Conservation (phyloP, 208 protist species). For the Trypanosoma lewisi region DNA sequence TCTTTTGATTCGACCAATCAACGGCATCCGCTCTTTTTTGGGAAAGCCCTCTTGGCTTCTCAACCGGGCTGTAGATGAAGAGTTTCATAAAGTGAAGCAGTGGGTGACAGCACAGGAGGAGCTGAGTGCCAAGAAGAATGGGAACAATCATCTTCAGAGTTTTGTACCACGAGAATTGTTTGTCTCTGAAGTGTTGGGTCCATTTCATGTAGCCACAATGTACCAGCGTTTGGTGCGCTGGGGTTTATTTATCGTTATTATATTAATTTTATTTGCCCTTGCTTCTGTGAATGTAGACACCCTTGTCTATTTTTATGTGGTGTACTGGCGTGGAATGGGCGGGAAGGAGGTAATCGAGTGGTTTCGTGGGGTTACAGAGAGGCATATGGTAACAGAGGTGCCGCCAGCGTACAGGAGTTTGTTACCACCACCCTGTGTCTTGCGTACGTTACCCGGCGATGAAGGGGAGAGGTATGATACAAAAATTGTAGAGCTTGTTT, state of each 20-base stretch:
- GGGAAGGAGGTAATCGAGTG: conserved; percentile 50
- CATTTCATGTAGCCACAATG: conserved; percentile 75
- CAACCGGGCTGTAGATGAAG: conserved; percentile 64
- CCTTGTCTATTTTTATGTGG: conserved; percentile 59
- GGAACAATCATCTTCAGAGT: conserved; percentile 15
- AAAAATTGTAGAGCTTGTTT: conserved; percentile 69
- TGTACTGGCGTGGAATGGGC: conserved; percentile 40
- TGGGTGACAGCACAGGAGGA: conserved; percentile 54
- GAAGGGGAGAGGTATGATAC: conserved; percentile 42
- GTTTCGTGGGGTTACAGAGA: conserved; percentile 57
- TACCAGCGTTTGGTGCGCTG: conserved; percentile 77
- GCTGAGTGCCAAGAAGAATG: neutral
- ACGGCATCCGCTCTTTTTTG: conserved; percentile 40
- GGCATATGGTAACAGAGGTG: conserved; percentile 64
- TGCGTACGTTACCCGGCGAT: conserved; percentile 15
- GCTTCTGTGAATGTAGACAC: conserved; percentile 56
- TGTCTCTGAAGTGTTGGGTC: conserved; percentile 64
- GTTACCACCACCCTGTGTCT: conserved; percentile 67
- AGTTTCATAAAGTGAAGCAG: conserved; percentile 48
- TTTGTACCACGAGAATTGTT: conserved; percentile 78
- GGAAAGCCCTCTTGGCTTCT: conserved; percentile 74
- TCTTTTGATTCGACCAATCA: conserved; percentile 66
- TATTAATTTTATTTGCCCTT: conserved; percentile 46
- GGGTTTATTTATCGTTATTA: conserved; percentile 31
- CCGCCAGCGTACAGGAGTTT: conserved; percentile 66